These are phyloP conservation scores for Pleurotus tuber-regium DNA, from an alignment of 768 basidiomycete species.

Conservation along the genomic window DNA sequence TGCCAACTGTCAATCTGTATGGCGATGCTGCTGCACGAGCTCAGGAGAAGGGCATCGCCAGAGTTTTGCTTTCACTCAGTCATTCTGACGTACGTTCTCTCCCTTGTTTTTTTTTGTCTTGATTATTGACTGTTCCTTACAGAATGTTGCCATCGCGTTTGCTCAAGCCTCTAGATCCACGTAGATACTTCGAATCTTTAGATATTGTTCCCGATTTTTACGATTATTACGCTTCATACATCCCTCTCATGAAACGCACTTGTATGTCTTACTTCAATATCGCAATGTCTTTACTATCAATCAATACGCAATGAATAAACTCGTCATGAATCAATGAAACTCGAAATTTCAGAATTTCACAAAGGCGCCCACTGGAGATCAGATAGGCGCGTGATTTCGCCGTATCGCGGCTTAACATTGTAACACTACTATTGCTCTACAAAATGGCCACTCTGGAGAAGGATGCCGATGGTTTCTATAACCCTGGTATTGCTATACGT, in stretches of 20 bases:
- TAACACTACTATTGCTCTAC: neutral
- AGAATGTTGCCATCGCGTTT: conserved; percentile 87
- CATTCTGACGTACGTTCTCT: conserved; percentile 79
- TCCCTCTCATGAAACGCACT: neutral
- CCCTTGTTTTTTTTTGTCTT: neutral
- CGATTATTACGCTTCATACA: conserved; percentile 3
- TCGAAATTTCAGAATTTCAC: too few species aligned
- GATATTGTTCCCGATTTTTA: conserved; percentile 30
- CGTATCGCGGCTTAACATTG: neutral
- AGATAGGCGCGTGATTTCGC: neutral
- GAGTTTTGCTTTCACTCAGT: conserved; percentile 81
- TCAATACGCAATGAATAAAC: too few species aligned
- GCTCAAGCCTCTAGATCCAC: conserved; percentile 63
- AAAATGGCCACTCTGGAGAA: conserved; percentile 52
- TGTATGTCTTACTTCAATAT: conserved; percentile 1
- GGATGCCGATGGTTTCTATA: conserved; percentile 81
- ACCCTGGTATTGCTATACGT: conserved; percentile 43
- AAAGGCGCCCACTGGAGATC: neutral
- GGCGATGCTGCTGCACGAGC: conserved; percentile 81
- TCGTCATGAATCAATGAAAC: too few species aligned
- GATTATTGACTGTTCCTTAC: conserved; percentile 7
- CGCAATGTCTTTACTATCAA: conserved; percentile 1
- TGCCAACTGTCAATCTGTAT: conserved; percentile 71
- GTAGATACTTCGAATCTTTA: conserved; percentile 15
- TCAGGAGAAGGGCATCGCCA: conserved; percentile 64